These are phyloP conservation scores for Coemansia pectinata DNA, from an alignment of 192 early-diverging fungal genomes.

Conservation along the genomic window DNA sequence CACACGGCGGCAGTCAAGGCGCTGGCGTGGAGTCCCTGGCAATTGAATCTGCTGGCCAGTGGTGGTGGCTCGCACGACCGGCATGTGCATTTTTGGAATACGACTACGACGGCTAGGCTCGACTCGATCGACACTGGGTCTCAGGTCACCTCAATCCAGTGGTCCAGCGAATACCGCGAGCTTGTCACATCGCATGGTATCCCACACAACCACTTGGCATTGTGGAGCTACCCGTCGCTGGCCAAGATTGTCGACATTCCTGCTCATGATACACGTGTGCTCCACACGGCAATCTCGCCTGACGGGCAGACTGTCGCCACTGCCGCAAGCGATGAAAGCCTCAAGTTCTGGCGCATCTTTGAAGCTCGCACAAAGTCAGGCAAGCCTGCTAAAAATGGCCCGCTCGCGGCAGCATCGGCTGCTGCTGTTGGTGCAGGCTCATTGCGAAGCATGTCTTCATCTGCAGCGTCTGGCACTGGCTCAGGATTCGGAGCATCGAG, in stretches of 20 bases:
- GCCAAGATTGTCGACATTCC: conserved; percentile 74
- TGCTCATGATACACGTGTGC: conserved; percentile 83
- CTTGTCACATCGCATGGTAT: conserved; percentile 91
- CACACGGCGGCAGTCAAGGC: conserved; percentile 94
- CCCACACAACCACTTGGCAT: conserved; percentile 80
- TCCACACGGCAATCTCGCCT: conserved; percentile 89
- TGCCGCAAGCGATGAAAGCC: conserved; percentile 88
- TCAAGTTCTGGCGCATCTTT: conserved; percentile 96
- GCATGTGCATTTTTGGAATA: conserved; percentile 92
- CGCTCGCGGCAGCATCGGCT: neutral
- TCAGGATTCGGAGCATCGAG: neutral
- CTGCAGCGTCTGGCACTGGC: conserved; percentile 2
- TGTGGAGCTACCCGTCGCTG: conserved; percentile 83
- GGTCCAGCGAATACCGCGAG: conserved; percentile 83
- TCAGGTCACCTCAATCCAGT: conserved; percentile 92
- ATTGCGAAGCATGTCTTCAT: neutral
- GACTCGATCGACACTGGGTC: conserved; percentile 76
- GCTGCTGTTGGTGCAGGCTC: conserved; percentile 1
- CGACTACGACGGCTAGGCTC: conserved; percentile 62
- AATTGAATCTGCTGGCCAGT: conserved; percentile 76
- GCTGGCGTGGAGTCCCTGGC: conserved; percentile 95
- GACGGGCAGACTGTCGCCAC: conserved; percentile 92
- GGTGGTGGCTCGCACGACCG: conserved; percentile 92
- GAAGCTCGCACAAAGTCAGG: conserved; percentile 53
- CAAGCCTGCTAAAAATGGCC: conserved; percentile 22